Evolutionary conservation across 768 basidiomycete genomes (phyloP), one percentile per base, ranked within the genome.

Genomic region (Rhodotorula graminis): DNA sequence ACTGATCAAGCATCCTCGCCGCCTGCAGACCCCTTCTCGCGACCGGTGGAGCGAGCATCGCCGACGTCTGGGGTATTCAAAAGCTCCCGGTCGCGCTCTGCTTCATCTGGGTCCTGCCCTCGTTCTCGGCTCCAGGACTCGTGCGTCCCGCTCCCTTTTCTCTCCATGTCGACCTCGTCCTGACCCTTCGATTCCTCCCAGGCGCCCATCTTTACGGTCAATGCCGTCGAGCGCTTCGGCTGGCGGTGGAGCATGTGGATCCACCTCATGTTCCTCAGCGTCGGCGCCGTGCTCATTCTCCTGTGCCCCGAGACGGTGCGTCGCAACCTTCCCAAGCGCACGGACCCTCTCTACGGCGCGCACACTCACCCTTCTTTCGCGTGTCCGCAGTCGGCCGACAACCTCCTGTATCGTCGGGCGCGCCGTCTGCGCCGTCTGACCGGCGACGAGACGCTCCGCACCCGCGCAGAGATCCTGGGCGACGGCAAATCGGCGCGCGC

Each of bases 171-270:
- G 37, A 37, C 37, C 37, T 37, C 37, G 37, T 5, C 37, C 37
- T 37, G 37, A 37, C 37, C 5, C 37, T n/a, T n/a, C 37, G 37
- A 9, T 37, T 37, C 37, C 9, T 37, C n/a, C 37, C 37, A 37
- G 37, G 49, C 23, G 8, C 82, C 82, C 2, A 64, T 82, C 59
- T 60, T 80, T 44, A 70, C 74, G 15, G 76, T 76, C 12, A 81
- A 79, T 68, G 80, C 81, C 25, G 79, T 78, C 7, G 63, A 78
- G 62, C 75, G 70, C 33, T 78, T 79, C 19, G 80, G 80, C 25
- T 83, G 82, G 82, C 71, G 78, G 61, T 82, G 81, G 80, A 71
- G 79, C 6, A 76, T 82, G 69, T 81, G 78, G 79, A 69, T 82
- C 31, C 67, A 73, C 49, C 79, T 79, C 47, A 70, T 73, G 55